Evolutionary conservation across 805 yeast species (phyloP).

Genomic region (Barnettozyma californica): DNA sequence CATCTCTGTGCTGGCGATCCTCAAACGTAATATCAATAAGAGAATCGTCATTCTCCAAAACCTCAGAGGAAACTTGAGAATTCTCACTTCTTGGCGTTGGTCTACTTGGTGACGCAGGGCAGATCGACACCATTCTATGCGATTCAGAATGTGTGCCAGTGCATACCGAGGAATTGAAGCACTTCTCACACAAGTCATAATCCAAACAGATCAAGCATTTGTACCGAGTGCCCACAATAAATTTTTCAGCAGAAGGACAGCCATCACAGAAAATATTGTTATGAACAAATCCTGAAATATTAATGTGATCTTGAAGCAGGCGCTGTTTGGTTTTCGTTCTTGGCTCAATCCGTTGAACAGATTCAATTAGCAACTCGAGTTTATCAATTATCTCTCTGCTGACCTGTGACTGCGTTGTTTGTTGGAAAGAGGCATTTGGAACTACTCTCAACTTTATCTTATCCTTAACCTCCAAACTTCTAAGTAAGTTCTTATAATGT

Average conservation of each 20-base stretch:
- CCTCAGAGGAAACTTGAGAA: neutral
- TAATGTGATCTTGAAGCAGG: neutral
- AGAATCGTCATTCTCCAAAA: slow-evolving; percentile 1
- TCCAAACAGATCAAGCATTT: slow-evolving; percentile 4
- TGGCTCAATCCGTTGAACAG: neutral
- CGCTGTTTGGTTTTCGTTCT: neutral
- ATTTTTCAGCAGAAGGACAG: neutral
- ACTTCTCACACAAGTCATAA: slow-evolving; percentile 3
- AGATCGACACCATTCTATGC: slow-evolving; percentile 1
- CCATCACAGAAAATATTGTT: slow-evolving; percentile 13
- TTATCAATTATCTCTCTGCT: neutral
- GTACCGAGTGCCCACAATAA: slow-evolving; percentile 2
- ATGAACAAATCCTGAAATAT: slow-evolving; percentile 5
- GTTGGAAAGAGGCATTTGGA: neutral
- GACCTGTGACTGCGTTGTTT: neutral
- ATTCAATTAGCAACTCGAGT: neutral
- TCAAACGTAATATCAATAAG: slow-evolving; percentile 3
- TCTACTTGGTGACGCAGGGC: neutral
- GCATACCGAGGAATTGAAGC: neutral
- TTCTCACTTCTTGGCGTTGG: no score
- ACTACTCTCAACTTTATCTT: slow-evolving; percentile 31
- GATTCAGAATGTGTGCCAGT: neutral
- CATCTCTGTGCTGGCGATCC: slow-evolving; percentile 2
- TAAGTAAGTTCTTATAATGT: slow-evolving; percentile 38
- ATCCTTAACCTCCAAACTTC: slow-evolving; percentile 45